These are phyloP conservation scores for Colletotrichum liaoningense DNA, from an alignment of 2,329 filamentous ascomycete genomes.

Conservation along the genomic window DNA sequence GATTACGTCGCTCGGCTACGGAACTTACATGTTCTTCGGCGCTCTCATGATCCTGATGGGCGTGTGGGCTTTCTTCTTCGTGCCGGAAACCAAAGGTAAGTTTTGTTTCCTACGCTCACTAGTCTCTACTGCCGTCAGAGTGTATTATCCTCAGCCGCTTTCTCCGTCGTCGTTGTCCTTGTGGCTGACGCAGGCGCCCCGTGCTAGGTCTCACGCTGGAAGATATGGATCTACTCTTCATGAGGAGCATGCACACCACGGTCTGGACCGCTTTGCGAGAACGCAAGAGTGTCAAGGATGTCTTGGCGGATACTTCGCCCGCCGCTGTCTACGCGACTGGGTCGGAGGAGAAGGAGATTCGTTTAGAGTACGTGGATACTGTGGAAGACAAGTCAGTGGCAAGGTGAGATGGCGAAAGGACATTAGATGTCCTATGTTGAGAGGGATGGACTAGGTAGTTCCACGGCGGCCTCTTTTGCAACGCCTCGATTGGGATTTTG, in stretches of 20 bases:
- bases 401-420: background rate
- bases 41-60: background rate
- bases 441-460: background rate
- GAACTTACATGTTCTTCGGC: conserved; percentile 36
- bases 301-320: background rate
- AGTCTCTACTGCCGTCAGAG: background rate
- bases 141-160: background rate
- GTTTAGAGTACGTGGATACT: background rate
- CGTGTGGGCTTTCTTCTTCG: background rate
- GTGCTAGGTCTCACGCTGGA: conserved; percentile 54
- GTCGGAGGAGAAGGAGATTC: background rate
- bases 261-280: conserved; percentile 39
- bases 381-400: background rate
- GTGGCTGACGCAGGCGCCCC: background rate
- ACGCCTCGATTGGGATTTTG: background rate
- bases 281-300: background rate
- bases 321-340: background rate
- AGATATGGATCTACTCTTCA: conserved; percentile 53
- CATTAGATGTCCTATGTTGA: background rate
- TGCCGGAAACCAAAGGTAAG: conserved; percentile 2
- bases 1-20: conserved; percentile 55
- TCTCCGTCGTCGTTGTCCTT: background rate
- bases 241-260: conserved; percentile 41
- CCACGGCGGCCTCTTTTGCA: background rate
- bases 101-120: too few relatives aligned